Base-by-base conservation (phyloP, 1,139 yeast species). In the Candida sojae region DNA sequence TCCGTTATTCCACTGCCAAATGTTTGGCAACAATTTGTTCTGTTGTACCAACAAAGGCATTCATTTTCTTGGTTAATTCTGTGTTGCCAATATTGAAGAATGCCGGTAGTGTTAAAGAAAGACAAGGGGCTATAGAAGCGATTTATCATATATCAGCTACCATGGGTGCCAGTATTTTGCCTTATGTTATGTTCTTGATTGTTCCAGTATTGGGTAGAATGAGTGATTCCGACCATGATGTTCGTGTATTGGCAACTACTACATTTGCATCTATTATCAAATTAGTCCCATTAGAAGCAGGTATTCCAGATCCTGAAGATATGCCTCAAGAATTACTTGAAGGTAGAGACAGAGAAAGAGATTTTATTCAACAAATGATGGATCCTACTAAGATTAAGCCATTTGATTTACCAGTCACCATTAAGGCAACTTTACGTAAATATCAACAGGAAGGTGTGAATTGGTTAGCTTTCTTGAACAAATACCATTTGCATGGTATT, bases 371-470 rank as follows among this genome's bases (percentile, higher is more conserved):
- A 56, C 99, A 95, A 64, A 93, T 95, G 98, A 89, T 95, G 91
- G 98, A 95, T 64, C 96, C 96, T n/a, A 76, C 91, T 6, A 91
- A 92, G 63, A 89, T 95, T 46, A 82, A 92, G 57, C 84, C 96
- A 1, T 95, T 92, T 65, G 86, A 84, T 48, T 70, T 95, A 39
- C 99, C 99, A 0, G 96, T 93, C 30, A 82, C 93, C 2, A 91
- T 95, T 54, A 88, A 89, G 56, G 99, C 99, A 0, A 90, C 96
- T 1, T 77, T 95, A 56, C 83, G 99, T 67, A 88, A 89, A 56
- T 95, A 95, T 63, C 99, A 95, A 69, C 98, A 93, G 66, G 98
- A 95, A 55, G 99, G 99, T 66, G 96, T 95, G 39, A 95, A 93
- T 64, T 95, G 99, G 99, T 75, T 95, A 48, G 97, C 97, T 12